phyloP scores from a whole-genome alignment of 148 eudicot genomes.

The Camellia granthamiana region DNA sequence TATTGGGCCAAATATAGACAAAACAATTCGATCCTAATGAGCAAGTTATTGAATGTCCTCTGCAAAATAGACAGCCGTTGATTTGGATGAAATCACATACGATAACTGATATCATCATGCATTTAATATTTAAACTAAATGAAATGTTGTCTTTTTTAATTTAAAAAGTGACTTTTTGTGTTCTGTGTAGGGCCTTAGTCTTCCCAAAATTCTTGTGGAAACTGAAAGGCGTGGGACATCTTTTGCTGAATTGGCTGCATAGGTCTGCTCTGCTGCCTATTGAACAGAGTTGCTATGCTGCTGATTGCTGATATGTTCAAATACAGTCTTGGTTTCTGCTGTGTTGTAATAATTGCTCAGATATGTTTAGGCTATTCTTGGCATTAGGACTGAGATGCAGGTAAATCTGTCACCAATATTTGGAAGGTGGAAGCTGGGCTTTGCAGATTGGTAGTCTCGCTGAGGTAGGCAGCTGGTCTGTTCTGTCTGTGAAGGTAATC shows the following conservation, averaged over 20 bases:
- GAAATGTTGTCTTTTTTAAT: background rate
- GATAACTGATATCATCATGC: background rate
- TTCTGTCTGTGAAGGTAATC: no score
- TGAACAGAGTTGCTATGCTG: no score
- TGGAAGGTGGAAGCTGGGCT: no score
- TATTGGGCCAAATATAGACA: background rate
- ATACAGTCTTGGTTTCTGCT: no score
- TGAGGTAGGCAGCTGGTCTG: no score
- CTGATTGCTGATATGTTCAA: no score
- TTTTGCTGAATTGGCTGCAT: slow-evolving; percentile 69
- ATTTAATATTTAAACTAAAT: background rate
- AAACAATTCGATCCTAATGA: background rate
- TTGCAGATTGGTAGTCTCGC: no score
- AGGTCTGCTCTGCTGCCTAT: no score
- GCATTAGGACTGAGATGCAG: no score
- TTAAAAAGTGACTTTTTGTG: slow-evolving; percentile 2
- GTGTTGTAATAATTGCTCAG: no score
- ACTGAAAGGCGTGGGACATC: slow-evolving; percentile 81
- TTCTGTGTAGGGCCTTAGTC: slow-evolving; percentile 59
- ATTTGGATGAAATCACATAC: background rate
- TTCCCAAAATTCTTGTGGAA: slow-evolving; percentile 83
- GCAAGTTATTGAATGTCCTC: background rate
- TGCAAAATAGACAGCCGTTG: background rate
- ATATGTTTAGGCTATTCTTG: no score
- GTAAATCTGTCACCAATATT: no score